Evolutionary conservation across 2,329 filamentous ascomycete species (phyloP).

Genomic region (Paradendryphiella salina): DNA sequence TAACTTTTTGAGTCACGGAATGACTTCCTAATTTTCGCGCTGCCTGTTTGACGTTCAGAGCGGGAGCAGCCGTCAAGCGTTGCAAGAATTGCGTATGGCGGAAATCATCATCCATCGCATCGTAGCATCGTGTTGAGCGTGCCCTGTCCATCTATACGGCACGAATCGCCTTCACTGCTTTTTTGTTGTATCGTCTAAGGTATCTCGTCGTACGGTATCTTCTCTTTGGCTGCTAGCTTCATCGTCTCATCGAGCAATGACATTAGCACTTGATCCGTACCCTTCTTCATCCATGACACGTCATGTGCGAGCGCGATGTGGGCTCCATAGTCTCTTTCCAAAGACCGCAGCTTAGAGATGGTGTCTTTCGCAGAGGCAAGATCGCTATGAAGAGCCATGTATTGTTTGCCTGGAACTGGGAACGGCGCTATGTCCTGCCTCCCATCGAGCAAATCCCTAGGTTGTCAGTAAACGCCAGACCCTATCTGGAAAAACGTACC

Average conservation of each 20-base stretch:
- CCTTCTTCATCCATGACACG: slow-evolving; percentile 34
- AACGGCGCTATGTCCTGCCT: slow-evolving; percentile 35
- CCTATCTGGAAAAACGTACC: slow-evolving; percentile 16
- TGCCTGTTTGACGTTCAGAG: too few species aligned
- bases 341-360: slow-evolving; percentile 28
- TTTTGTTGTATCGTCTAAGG: background rate
- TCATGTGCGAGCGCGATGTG: slow-evolving; percentile 41
- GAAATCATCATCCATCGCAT: too few species aligned
- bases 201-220: slow-evolving; percentile 25
- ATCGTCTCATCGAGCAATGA: slow-evolving; percentile 34
- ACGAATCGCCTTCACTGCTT: too few species aligned
- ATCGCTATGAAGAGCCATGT: slow-evolving; percentile 36
- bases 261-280: slow-evolving; percentile 34
- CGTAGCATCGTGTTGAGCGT: too few species aligned
- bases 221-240: slow-evolving; percentile 24
- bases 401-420: slow-evolving; percentile 24
- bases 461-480: slow-evolving; percentile 1
- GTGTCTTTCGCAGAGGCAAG: slow-evolving; percentile 32
- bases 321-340: slow-evolving; percentile 31
- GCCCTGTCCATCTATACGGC: too few species aligned
- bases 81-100: too few species aligned
- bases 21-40: too few species aligned
- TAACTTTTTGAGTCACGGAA: too few species aligned
- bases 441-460: slow-evolving; percentile 36
- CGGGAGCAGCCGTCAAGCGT: too few species aligned